phyloP scores from a whole-genome alignment of 352 stramenopile species.

The Phytophthora pistaciae region DNA sequence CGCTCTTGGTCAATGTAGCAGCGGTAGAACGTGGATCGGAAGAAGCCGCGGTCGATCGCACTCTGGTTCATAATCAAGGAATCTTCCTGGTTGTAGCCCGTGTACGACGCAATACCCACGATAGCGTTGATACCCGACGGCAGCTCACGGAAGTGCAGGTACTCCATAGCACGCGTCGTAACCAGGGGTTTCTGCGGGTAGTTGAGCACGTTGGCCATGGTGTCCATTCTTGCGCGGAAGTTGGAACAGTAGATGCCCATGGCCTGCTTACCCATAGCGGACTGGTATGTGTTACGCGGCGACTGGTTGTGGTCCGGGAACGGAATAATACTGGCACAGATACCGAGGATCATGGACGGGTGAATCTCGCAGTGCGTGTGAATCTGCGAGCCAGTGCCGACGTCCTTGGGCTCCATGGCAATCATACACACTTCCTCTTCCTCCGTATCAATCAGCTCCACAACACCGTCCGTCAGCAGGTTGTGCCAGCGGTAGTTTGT shows the following conservation, averaged over 20 bases:
- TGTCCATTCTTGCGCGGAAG: conserved; percentile 99
- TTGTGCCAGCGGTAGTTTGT: conserved; percentile 92
- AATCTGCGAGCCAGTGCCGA: conserved; percentile 91
- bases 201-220: conserved; percentile 99
- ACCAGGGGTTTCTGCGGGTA: conserved; percentile 99
- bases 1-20: conserved; percentile 97
- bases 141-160: conserved; percentile 98
- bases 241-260: conserved; percentile 99
- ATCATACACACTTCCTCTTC: conserved; percentile 99
- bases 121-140: conserved; percentile 99
- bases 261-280: conserved; percentile 99
- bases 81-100: conserved; percentile 99
- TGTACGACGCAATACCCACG: conserved; percentile 88
- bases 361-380: conserved; percentile 99
- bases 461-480: conserved; percentile 93
- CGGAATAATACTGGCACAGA: conserved; percentile 99
- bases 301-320: conserved; percentile 99
- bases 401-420: conserved; percentile 98
- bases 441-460: conserved; percentile 99
- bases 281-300: conserved; percentile 99
- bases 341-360: conserved; percentile 99
- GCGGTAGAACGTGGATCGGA: conserved; percentile 99
- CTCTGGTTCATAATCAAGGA: conserved; percentile 99
- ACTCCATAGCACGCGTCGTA: conserved; percentile 99
- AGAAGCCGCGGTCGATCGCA: conserved; percentile 99